A percentile compares a stretch with the other conserved stretches of the same genome.
These are phyloP conservation scores for Nakataea oryzae DNA, from an alignment of 2,329 filamentous ascomycete genomes.

Conservation along the genomic window DNA sequence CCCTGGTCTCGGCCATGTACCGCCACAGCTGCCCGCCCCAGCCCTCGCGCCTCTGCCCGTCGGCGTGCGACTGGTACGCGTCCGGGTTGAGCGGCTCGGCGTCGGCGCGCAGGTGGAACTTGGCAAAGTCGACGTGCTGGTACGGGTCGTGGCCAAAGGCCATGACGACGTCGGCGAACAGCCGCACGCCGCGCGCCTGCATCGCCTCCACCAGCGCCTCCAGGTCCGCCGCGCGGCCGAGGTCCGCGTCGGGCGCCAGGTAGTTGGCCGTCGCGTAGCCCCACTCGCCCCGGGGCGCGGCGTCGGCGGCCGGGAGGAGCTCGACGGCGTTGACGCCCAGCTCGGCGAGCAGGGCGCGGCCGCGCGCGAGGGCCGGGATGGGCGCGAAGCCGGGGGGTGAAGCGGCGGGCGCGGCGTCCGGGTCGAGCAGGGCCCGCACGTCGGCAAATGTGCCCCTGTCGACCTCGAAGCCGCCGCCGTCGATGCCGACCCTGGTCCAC, in stretches of 20 bases:
- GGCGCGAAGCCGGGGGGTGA: slow-evolving; percentile 6
- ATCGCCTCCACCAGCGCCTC: slow-evolving; percentile 9
- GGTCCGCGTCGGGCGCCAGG: slow-evolving; percentile 12
- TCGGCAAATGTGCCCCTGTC: slow-evolving; percentile 14
- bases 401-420: background rate
- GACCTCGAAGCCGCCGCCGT: slow-evolving; percentile 5
- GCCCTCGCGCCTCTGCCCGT: slow-evolving; percentile 8
- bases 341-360: slow-evolving; percentile 10
- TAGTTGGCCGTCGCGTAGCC: slow-evolving; percentile 15
- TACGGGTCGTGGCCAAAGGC: slow-evolving; percentile 15
- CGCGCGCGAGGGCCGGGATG: slow-evolving; percentile 2
- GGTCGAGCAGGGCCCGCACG: slow-evolving; percentile 12
- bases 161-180: slow-evolving; percentile 14
- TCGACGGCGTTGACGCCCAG: slow-evolving; percentile 16
- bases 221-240: slow-evolving; percentile 11
- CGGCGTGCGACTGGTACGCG: slow-evolving; percentile 12
- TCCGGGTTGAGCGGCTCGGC: slow-evolving; percentile 12
- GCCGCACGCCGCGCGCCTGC: slow-evolving; percentile 8
- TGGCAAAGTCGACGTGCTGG: slow-evolving; percentile 8
- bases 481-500: slow-evolving; percentile 10
- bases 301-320: slow-evolving; percentile 13
- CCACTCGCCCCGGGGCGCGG: slow-evolving; percentile 11
- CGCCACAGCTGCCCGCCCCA: slow-evolving; percentile 12
- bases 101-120: slow-evolving; percentile 12
- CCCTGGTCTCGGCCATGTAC: slow-evolving; percentile 7